Evolutionary conservation across 179 eudicot genomes (phyloP).

Genomic region (Beta corolliflora): DNA sequence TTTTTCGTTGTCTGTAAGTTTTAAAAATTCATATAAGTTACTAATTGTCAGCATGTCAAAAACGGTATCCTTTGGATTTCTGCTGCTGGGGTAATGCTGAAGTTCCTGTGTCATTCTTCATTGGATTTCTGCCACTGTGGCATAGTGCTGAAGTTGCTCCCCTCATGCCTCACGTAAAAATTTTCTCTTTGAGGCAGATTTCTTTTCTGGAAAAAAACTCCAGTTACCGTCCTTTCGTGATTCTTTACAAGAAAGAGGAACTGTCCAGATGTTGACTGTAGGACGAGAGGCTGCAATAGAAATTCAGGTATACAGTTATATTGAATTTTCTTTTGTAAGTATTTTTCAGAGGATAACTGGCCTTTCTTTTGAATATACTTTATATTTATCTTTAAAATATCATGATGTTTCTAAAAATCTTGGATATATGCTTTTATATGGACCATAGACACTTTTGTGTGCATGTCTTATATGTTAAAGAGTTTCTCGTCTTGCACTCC

Average conservation of each 20-base stretch:
- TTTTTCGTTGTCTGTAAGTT: constrained; percentile 39
- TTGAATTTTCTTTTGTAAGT: neutral
- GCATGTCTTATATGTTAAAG: neutral
- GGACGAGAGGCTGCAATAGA: constrained; percentile 97
- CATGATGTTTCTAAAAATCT: no score
- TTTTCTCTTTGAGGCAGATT: constrained; percentile 96
- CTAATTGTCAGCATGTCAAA: constrained; percentile 94
- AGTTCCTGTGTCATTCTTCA: constrained; percentile 70
- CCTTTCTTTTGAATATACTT: neutral
- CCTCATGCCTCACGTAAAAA: constrained; percentile 51
- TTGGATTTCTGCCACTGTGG: constrained; percentile 66
- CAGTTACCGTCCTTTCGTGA: constrained; percentile 87
- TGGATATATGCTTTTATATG: neutral
- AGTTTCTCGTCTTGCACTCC: neutral
- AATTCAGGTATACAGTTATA: constrained; percentile 65
- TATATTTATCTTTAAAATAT: neutral
- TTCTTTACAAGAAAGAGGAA: constrained; percentile 85
- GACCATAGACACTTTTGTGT: neutral
- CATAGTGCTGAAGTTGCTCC: constrained; percentile 64
- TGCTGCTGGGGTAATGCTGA: constrained; percentile 99
- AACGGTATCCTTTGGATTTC: constrained; percentile 84
- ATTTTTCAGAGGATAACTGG: neutral
- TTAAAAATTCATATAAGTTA: constrained; percentile 59
- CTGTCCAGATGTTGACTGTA: constrained; percentile 90
- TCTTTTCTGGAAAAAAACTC: constrained; percentile 70